Evolutionary conservation across 2,329 filamentous ascomycete species (phyloP), one percentile per base, ranked within the genome.

Genomic region (Scleromitrula shiraiana): DNA sequence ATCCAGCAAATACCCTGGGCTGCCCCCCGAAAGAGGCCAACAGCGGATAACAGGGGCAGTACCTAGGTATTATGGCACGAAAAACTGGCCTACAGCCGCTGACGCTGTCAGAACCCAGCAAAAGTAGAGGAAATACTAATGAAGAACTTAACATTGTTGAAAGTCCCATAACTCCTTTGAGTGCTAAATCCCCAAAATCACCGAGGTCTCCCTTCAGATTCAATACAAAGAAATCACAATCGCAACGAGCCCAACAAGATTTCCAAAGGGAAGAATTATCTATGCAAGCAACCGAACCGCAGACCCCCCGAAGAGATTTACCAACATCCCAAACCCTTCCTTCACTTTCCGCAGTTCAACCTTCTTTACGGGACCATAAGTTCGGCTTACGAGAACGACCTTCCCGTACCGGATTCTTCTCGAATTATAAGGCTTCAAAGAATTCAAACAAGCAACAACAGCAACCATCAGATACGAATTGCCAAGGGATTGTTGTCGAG

Each of bases 381-480:
- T 46, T 52, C 36, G 41, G 52, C 22, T 51, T 58, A n/a, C 50
- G 41, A 40, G 56, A 62, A 49, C 52, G 55, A 32, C 51, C 59
- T 14, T 36, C 55, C 23, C 55, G 55, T 30, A 55, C 53, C 27
- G 59, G 61, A 62, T 72, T 74, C 53, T 74, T 74, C 54, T 65
- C 68, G 36, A 74, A 74, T 53, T 67, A 72, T 50, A 66, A 68
- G 48, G 69, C 69, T 9, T 65, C 67, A 5, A 73, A 70, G 50
- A 72, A 70, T 23, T 69, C 70, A 5, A 68, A 64, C 36, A 69
- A 68, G 58, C 32, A 65, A 58, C 50, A 64, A 59, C 32, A 65
- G 58, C 50, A 64, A 65, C 20, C 60, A 30, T 47, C 60, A 37
- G 62, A 62, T 24, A 57, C 57, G 27, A 61, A 22, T 15, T 36